Conservation (phyloP, 306 rosid genomes). For the Pterocarpus macrocarpus region DNA sequence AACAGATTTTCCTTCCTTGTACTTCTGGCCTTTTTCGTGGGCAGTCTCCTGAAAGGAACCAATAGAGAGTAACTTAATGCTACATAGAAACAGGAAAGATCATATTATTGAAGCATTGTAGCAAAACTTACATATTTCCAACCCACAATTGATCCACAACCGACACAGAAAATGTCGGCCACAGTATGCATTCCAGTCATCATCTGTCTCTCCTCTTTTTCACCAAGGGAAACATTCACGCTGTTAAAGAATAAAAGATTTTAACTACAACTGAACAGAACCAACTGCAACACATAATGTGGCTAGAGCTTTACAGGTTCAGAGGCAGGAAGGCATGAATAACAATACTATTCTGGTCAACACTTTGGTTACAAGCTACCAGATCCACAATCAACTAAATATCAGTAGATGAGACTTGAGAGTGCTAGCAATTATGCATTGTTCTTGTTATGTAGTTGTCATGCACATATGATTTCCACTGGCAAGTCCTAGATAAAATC, state of each 20-base stretch:
- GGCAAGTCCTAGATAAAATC: not conserved
- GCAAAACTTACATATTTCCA: conserved; percentile 93
- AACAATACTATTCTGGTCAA: conserved; percentile 11
- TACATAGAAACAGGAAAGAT: conserved; percentile 35
- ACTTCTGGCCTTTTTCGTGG: conserved; percentile 73
- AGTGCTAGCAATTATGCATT: conserved; percentile 18
- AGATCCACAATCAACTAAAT: conserved; percentile 33
- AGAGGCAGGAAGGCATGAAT: conserved; percentile 18
- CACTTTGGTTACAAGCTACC: conserved; percentile 21
- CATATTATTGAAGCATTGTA: conserved; percentile 40
- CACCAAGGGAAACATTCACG: conserved; percentile 77
- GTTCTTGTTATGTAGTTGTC: conserved; percentile 1
- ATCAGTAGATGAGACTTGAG: conserved; percentile 22
- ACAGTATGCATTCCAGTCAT: conserved; percentile 92
- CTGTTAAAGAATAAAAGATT: conserved; percentile 59
- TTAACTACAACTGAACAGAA: conserved; percentile 34
- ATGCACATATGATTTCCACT: conserved; percentile 7
- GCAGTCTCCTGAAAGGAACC: conserved; percentile 74
- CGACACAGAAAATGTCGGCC: conserved; percentile 95
- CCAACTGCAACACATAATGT: conserved; percentile 18
- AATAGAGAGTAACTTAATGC: conserved; percentile 51
- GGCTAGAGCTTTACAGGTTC: conserved; percentile 10
- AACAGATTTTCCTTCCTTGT: conserved; percentile 84
- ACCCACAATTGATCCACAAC: conserved; percentile 96
- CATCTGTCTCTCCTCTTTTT: conserved; percentile 81